A percentile compares a stretch with the other conserved stretches of the same genome.
Evolutionary conservation across 768 basidiomycete genomes (phyloP).

Genomic region (Cantharellus cinnabarinus): DNA sequence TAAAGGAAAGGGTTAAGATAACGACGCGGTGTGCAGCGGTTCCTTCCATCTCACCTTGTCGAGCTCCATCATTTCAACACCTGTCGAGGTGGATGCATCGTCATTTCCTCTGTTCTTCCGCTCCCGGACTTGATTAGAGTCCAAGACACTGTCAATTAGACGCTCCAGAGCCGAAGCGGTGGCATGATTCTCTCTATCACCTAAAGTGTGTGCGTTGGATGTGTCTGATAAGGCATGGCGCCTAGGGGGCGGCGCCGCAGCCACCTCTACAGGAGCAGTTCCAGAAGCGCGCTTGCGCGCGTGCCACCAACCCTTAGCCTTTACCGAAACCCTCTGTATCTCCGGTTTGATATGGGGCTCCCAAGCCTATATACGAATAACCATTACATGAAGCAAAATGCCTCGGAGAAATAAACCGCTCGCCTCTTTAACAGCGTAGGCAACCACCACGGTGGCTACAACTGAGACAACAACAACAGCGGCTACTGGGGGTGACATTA

Average conservation of each 20-base stretch:
- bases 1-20: neutral
- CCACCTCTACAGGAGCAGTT: neutral
- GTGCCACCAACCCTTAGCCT: neutral
- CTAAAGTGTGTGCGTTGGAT: no score
- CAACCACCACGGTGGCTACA: neutral
- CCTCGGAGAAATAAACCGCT: neutral
- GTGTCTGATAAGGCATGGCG: no score
- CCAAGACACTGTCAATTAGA: neutral
- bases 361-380: neutral
- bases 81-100: neutral
- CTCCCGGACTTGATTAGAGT: neutral
- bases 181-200: no score
- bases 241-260: neutral
- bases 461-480: neutral
- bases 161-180: neutral
- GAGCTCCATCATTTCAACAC: neutral
- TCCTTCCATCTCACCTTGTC: neutral
- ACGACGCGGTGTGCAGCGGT: neutral
- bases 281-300: no score
- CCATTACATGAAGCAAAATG: neutral
- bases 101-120: neutral
- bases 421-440: neutral
- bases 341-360: neutral
- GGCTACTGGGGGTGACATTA: neutral
- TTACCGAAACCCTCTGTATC: neutral